Evolutionary conservation across 2,329 filamentous ascomycete genomes (phyloP).

Genomic region (Botryotinia narcissicola): DNA sequence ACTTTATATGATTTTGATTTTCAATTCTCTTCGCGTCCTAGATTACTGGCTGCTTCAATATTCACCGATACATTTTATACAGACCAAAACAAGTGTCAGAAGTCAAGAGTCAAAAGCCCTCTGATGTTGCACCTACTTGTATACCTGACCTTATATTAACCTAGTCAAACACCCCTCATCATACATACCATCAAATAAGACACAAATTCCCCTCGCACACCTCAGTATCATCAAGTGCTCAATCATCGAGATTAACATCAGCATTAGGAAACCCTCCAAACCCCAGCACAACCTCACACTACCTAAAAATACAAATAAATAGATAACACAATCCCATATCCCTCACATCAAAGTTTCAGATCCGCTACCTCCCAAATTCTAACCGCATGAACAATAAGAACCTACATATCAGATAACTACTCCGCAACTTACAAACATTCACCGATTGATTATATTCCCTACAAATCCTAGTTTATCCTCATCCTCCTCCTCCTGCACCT

Average conservation of each 20-base stretch:
- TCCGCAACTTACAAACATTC: no score
- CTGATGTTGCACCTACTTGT: not conserved
- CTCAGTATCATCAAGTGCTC: not conserved
- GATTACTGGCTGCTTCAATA: no score
- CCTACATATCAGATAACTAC: not conserved
- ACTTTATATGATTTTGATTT: conserved; percentile 2
- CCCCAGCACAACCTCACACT: not conserved
- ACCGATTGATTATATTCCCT: no score
- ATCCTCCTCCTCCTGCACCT: no score
- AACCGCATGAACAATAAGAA: no score
- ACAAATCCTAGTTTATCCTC: no score
- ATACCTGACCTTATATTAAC: not conserved
- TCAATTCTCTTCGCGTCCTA: not conserved
- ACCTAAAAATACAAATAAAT: not conserved
- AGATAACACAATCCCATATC: not conserved
- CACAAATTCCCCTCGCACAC: not conserved
- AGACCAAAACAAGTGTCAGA: not conserved
- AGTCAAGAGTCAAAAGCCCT: not conserved
- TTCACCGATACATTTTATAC: not conserved
- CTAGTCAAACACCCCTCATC: not conserved
- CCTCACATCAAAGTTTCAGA: not conserved
- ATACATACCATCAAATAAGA: not conserved
- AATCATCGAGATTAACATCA: not conserved
- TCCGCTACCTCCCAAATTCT: no score
- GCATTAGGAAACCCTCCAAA: not conserved